These are phyloP conservation scores for Mycena olivaceomarginata DNA, from an alignment of 768 basidiomycete species.

Conservation along the genomic window DNA sequence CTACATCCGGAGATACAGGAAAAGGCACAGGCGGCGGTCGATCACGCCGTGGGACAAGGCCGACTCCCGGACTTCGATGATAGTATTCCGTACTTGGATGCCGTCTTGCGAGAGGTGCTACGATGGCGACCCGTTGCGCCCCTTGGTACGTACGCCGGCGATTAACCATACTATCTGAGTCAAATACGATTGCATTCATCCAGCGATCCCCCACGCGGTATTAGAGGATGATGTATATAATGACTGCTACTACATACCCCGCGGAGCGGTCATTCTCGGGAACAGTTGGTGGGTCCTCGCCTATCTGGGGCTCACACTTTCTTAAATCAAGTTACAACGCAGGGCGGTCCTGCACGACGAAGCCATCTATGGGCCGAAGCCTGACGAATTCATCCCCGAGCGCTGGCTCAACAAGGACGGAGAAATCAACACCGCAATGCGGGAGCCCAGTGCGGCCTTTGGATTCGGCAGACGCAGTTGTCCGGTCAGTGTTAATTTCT, in stretches of 20 bases:
- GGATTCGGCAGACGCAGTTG: conserved; percentile 5
- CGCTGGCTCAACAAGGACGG: conserved; percentile 16
- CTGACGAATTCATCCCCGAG: conserved; percentile 10
- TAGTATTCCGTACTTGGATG: not conserved
- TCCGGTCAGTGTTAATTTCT: conserved; percentile 6
- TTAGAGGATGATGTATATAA: conserved; percentile 12
- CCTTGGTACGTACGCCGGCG: not conserved
- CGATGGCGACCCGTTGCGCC: conserved; percentile 10
- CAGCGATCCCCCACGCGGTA: conserved; percentile 2
- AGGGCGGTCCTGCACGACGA: conserved; percentile 21
- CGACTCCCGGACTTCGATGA: conserved; percentile 3
- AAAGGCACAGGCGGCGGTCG: not conserved
- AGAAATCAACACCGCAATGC: conserved; percentile 7
- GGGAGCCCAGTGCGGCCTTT: not conserved
- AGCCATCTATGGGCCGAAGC: not conserved
- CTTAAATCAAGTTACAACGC: not conserved
- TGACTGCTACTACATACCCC: conserved; percentile 2
- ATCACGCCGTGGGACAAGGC: not conserved
- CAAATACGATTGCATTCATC: not conserved
- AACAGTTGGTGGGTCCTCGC: conserved; percentile 3
- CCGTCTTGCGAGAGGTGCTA: not conserved
- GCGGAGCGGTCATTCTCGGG: not conserved
- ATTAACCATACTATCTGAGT: not conserved
- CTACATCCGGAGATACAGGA: not conserved
- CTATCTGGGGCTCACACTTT: not conserved